Base-by-base conservation (phyloP, 306 rosid genomes). In the Castanea mollissima region DNA sequence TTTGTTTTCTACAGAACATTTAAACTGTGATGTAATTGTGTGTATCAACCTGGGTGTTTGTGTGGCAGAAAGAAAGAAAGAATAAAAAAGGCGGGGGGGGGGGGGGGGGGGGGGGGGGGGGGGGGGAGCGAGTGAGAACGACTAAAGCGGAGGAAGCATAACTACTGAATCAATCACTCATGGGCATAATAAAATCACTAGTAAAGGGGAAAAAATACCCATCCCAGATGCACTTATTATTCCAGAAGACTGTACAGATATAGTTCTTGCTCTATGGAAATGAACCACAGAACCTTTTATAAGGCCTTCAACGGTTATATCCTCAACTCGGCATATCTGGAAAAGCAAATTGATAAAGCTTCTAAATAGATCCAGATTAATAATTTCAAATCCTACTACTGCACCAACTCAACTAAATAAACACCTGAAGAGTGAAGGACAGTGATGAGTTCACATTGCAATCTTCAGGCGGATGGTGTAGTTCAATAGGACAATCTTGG, bases 241-340 rank as follows among this genome's bases (percentile, higher is more conserved):
- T 74, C 99, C 99, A 87, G 88, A 81, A 82, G 98, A 78, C 73
- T 83, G 90, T 62, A 96, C 91, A 79, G 76, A 73, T 79, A 96
- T 88, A 41, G 97, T 89, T 84, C 99, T 89, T 82, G 99, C 98
- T 90, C 99, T 81, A 85, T 96, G 98, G 80, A 96, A 96, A 89
- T 93, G 96, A 83, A 96, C 94, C 75, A 96, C 98, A 29, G 99
- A 93, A 65, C 99, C 99, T 85, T 96, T 85, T 75, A 96, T 83
- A 74, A 91, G 92, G 84, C 99, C 99, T 85, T 89, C 92, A 81
- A 93, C 95, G 69, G 79, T 84, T 74, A 96, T 76, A 78, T 96
- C 98, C 88, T 96, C 99, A 65, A 93, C 98, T 44, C 99, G 93
- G 82, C 99, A 96, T 79, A 96, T 89, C 99, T 96, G 92, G 84